Conservation (phyloP, 2,329 filamentous ascomycete species). For the Iodosphaeria phyllophila region DNA sequence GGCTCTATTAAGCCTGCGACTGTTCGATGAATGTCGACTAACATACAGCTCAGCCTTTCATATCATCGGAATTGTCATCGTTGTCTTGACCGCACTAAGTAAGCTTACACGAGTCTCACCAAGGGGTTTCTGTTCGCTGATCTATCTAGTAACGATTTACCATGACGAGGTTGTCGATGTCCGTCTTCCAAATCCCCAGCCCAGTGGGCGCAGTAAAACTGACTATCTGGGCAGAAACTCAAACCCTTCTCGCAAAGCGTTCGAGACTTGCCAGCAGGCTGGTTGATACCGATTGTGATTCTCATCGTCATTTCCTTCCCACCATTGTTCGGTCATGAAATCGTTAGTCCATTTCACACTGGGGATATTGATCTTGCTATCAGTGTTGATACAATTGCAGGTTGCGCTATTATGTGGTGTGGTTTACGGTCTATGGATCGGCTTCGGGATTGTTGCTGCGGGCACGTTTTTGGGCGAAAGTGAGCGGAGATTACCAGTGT, state of each 20-base stretch:
- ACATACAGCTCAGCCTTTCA: too few species aligned
- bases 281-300: conserved; percentile 19
- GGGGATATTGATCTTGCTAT: conserved; percentile 21
- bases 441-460: conserved; percentile 20
- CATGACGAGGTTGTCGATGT: conserved; percentile 19
- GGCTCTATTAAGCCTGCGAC: too few species aligned
- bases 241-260: conserved; percentile 18
- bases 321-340: conserved; percentile 21
- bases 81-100: too few species aligned
- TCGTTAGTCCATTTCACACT: conserved; percentile 19
- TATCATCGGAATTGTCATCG: too few species aligned
- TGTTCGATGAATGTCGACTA: too few species aligned
- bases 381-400: conserved; percentile 20
- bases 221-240: conserved; percentile 8
- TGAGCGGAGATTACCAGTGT: too few species aligned
- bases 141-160: conserved; percentile 16
- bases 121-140: too few species aligned
- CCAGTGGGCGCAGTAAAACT: not conserved
- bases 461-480: conserved; percentile 22
- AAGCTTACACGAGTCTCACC: too few species aligned
- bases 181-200: conserved; percentile 2
- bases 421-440: conserved; percentile 21
- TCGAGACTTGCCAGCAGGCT: conserved; percentile 18
- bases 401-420: conserved; percentile 21
- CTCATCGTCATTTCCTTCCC: conserved; percentile 21